Percentiles rank a stretch among this genome's conserved stretches.
Evolutionary conservation across 1,284 basidiomycete genomes (phyloP).

Genomic region (Puccinia hordei): DNA sequence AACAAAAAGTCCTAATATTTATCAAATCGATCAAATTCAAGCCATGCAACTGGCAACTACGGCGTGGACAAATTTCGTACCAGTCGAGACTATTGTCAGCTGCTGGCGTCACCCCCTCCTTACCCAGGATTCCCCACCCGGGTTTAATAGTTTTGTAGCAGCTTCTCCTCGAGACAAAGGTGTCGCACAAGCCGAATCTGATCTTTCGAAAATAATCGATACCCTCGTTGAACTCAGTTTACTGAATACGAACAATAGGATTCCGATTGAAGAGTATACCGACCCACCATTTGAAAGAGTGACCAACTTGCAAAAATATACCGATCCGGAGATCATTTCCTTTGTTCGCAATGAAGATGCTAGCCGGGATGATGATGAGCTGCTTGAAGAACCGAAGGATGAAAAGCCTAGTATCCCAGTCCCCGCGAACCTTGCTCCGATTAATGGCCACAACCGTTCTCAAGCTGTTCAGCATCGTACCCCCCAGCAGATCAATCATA

Average conservation of each 20-base stretch:
- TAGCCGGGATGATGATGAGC: slow-evolving; percentile 17
- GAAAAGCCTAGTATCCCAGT: slow-evolving; percentile 21
- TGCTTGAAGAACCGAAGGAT: slow-evolving; percentile 4
- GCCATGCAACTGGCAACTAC: slow-evolving; percentile 30
- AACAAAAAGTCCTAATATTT: slow-evolving; percentile 19
- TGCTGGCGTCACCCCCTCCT: slow-evolving; percentile 28
- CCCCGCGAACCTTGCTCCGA: slow-evolving; percentile 19
- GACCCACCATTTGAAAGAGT: slow-evolving; percentile 28
- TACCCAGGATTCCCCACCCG: not conserved
- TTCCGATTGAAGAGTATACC: slow-evolving; percentile 26
- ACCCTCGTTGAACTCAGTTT: slow-evolving; percentile 30
- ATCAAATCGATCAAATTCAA: slow-evolving; percentile 37
- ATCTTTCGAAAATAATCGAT: slow-evolving; percentile 16
- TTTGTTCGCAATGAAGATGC: slow-evolving; percentile 11
- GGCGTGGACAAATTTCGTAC: slow-evolving; percentile 21
- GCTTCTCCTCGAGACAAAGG: not conserved
- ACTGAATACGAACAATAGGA: slow-evolving; percentile 22
- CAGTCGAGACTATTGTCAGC: slow-evolving; percentile 2
- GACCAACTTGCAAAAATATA: slow-evolving; percentile 17
- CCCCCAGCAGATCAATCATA: slow-evolving; percentile 8
- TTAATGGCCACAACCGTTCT: slow-evolving; percentile 26
- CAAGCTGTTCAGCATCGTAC: slow-evolving; percentile 12
- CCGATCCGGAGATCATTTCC: slow-evolving; percentile 22
- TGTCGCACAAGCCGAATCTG: slow-evolving; percentile 10
- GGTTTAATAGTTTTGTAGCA: slow-evolving; percentile 1